A percentile compares a stretch with the other conserved stretches of the same genome.
phyloP scores from a whole-genome alignment of 768 basidiomycete species.

The Albatrellus ellisii region DNA sequence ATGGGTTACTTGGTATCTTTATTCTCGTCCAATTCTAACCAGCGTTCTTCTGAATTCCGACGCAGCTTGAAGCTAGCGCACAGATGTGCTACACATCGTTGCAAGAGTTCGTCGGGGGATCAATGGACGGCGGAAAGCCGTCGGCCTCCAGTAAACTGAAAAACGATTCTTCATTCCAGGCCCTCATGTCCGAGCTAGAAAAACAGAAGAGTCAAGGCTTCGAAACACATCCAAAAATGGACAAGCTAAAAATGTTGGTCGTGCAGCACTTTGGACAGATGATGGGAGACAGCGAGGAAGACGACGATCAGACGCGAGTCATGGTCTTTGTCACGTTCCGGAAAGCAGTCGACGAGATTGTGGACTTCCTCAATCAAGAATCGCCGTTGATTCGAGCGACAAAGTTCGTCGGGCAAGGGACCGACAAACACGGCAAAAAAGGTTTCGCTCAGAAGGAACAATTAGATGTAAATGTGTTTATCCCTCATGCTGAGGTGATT shows the following conservation, averaged over 20 bases:
- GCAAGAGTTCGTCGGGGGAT: slow-evolving; percentile 31
- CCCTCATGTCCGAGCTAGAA: slow-evolving; percentile 56
- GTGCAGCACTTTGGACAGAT: slow-evolving; percentile 66
- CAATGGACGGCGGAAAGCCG: slow-evolving; percentile 25
- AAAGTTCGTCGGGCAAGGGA: slow-evolving; percentile 85
- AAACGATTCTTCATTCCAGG: slow-evolving; percentile 47
- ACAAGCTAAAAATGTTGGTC: slow-evolving; percentile 58
- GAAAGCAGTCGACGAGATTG: slow-evolving; percentile 85
- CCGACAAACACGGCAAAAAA: slow-evolving; percentile 73
- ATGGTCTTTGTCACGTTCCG: slow-evolving; percentile 96
- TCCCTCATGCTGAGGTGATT: background rate
- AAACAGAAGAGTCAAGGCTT: slow-evolving; percentile 39
- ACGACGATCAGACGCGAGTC: slow-evolving; percentile 41
- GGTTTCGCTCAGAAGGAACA: slow-evolving; percentile 90
- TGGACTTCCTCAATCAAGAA: slow-evolving; percentile 63
- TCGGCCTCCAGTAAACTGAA: slow-evolving; percentile 26
- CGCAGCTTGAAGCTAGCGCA: slow-evolving; percentile 71
- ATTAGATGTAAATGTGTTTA: slow-evolving; percentile 44
- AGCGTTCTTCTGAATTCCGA: slow-evolving; percentile 1
- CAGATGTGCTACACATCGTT: slow-evolving; percentile 65
- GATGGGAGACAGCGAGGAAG: slow-evolving; percentile 26
- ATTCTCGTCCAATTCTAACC: slow-evolving; percentile 1
- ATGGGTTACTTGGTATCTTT: slow-evolving; percentile 76
- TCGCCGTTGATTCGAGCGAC: slow-evolving; percentile 69
- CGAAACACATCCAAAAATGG: slow-evolving; percentile 84